Base-by-base conservation (phyloP, 306 rosid species). In the Begonia fuchsioides region DNA sequence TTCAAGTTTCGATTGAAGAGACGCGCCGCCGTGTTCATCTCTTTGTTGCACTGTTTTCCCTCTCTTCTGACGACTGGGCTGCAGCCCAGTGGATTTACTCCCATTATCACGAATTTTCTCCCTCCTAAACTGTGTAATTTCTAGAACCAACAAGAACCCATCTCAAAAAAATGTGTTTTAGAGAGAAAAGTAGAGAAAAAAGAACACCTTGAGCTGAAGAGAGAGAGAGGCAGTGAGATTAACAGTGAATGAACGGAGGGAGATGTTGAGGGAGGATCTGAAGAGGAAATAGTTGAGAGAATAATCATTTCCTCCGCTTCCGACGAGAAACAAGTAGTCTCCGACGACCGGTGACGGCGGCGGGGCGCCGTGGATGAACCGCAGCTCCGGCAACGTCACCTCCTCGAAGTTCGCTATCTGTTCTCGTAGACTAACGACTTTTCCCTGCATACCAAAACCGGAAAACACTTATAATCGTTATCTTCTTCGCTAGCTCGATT, bases 271-370 rank as follows among this genome's bases (percentile, higher is more conserved):
- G 45, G 12, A 10, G 14, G 45, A 41, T 41, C 45, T 41, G n/a
- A 11, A 10, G 15, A 69, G 70, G 32, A 69, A 74, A 63, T 74
- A 69, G 65, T 69, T 74, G 68, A 69, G 59, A 0, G 73, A 61
- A 59, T 69, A 74, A 55, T 74, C 80, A 51, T 74, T 74, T 10
- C 73, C 75, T 38, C 80, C 80, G 8, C 62, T 61, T 13, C 76
- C 80, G 19, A 74, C 56, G 9, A 74, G 67, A 55, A 74, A 74
- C 64, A 74, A 65, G 50, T 74, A 74, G 1, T 68, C 14, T 16
- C 51, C 35, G 9, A 69, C 51, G 11, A 40, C 13, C 39, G 47
- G 9, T 5, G 9, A 26, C 15, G 13, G 32, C 14, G 12, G 17
- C 26, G 15, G 53, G 44, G 32, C 9, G 11, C 54, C 60, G 13